Conservation (phyloP, 306 rosid genomes). For the Ceratonia siliqua region DNA sequence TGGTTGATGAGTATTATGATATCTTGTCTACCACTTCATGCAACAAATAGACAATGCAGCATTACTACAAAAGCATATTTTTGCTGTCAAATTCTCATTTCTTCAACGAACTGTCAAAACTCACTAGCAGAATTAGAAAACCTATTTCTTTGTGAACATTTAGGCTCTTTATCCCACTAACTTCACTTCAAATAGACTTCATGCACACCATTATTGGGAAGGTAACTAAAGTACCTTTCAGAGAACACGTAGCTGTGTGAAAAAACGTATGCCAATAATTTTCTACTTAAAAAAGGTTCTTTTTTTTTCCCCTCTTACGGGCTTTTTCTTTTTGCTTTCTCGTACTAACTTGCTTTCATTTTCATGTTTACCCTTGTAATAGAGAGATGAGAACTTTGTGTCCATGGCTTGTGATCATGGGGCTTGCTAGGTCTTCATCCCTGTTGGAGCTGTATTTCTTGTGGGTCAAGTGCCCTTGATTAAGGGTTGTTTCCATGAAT, state of each 20-base stretch:
- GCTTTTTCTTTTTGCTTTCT: slow-evolving; percentile 46
- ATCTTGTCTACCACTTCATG: slow-evolving; percentile 73
- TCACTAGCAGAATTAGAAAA: slow-evolving; percentile 21
- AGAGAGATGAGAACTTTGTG: slow-evolving; percentile 36
- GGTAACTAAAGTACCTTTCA: slow-evolving; percentile 41
- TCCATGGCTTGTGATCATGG: slow-evolving; percentile 41
- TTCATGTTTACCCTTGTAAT: slow-evolving; percentile 35
- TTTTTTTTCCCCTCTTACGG: neutral
- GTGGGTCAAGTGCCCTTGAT: slow-evolving; percentile 63
- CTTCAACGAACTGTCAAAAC: slow-evolving; percentile 25
- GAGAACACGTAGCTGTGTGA: slow-evolving; percentile 30
- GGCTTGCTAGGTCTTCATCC: slow-evolving; percentile 40
- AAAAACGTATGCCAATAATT: slow-evolving; percentile 42
- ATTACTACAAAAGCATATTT: slow-evolving; percentile 46
- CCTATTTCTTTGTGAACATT: slow-evolving; percentile 10
- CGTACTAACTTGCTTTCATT: slow-evolving; percentile 38
- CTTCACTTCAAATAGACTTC: slow-evolving; percentile 28
- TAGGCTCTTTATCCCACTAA: slow-evolving; percentile 13
- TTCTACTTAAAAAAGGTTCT: slow-evolving; percentile 41
- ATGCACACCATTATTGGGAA: slow-evolving; percentile 40
- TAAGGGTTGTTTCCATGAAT: slow-evolving; percentile 47
- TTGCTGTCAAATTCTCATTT: slow-evolving; percentile 41
- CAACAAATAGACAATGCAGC: slow-evolving; percentile 49
- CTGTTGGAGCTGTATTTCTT: slow-evolving; percentile 47
- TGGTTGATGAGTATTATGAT: slow-evolving; percentile 45